Evolutionary conservation across 441 rosid species (phyloP).

Genomic region (Gossypium davidsonii): DNA sequence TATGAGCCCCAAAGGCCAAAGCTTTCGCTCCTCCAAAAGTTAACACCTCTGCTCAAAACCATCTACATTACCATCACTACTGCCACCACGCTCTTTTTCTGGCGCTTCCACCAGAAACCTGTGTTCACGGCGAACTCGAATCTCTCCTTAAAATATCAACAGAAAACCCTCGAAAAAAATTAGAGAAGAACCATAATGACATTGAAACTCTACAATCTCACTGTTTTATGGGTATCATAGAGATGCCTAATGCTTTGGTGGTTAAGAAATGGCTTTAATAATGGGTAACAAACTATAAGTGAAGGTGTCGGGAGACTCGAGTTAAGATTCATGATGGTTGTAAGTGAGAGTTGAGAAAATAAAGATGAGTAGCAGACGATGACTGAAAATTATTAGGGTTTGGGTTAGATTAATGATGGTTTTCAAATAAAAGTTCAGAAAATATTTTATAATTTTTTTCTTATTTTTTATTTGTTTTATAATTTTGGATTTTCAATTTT

Average conservation of each 20-base stretch:
- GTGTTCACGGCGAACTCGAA: slow-evolving; percentile 29
- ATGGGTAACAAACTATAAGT: no score
- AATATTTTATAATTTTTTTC: no score
- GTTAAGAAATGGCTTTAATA: no score
- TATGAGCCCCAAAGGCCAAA: slow-evolving; percentile 7
- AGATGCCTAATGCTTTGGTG: slow-evolving; percentile 11
- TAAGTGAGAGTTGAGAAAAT: no score
- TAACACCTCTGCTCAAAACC: slow-evolving; percentile 34
- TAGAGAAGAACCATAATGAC: slow-evolving; percentile 39
- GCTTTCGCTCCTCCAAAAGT: slow-evolving; percentile 22
- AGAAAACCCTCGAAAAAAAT: slow-evolving; percentile 37
- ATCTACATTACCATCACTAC: slow-evolving; percentile 45
- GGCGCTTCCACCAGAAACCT: slow-evolving; percentile 39
- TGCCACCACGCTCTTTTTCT: slow-evolving; percentile 55
- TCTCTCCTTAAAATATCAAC: slow-evolving; percentile 31
- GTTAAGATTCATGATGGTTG: no score
- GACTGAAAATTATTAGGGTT: no score
- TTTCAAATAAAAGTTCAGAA: no score
- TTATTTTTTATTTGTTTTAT: no score
- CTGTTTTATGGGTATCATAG: slow-evolving; percentile 31
- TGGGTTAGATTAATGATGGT: no score
- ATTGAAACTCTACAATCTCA: slow-evolving; percentile 42
- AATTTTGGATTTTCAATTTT: no score
- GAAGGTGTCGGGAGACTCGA: no score
- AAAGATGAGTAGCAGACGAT: no score